Evolutionary conservation across 164 flowering plant genomes (phyloP), one percentile per base, ranked within the genome.

Genomic region (Vitis amurensis): DNA sequence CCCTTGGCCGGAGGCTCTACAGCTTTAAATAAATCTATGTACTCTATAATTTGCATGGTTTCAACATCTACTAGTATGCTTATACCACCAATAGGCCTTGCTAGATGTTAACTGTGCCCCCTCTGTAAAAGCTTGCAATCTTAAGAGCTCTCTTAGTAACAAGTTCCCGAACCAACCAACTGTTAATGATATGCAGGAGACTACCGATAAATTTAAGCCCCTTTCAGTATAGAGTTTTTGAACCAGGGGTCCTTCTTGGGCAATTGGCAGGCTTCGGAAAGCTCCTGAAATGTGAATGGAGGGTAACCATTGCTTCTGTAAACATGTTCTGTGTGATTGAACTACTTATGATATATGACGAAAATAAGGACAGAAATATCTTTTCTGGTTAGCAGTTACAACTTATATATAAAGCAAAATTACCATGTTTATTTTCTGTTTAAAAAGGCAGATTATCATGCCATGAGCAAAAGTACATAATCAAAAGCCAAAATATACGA

Each of bases 41-140:
- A 83, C n/a, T 48, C 29, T 2, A 67, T 53, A 9, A 87, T 80
- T 52, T 68, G 8, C 84, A 80, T 79, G 1, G 60, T 3, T 48
- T 89, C 91, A 2, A 85, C 73, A 65, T 87, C 89, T 23, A 87
- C 78, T 4, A 80, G 6, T 12, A 83, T 49, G 15, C 60, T 82
- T 37, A 89, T 64, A 11, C 91, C 93, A 59, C 76, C 86, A n/a
- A 89, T 77, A 3, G 93, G 91, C 75, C 87, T 76, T 9, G 82
- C 78, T 67, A 89, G 11, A 84, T 69, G 60, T 84, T 87, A 3
- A 68, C 72, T 0, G 88, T 76, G 5, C 86, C 91, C 9, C 62
- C 79, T 19, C 79, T 51, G 29, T 86, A 86, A 29, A 64, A 84
- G 64, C 88, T 80, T 3, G 76, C 3, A 7, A 82, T 66, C 65